These are phyloP conservation scores for Suillus variegatus DNA, from an alignment of 768 basidiomycete species.

Conservation along the genomic window DNA sequence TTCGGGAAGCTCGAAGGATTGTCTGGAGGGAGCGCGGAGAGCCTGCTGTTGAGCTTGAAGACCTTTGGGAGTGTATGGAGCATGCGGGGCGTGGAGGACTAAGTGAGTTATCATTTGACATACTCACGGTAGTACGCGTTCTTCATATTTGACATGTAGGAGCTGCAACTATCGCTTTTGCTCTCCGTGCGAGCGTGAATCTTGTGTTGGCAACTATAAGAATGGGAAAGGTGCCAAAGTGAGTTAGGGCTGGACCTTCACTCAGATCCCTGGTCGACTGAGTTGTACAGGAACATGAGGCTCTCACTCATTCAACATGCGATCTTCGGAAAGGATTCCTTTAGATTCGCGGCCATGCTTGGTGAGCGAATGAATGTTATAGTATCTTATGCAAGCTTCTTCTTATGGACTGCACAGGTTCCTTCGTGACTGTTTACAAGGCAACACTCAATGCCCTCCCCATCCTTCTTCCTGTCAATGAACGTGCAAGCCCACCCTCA, in stretches of 20 bases:
- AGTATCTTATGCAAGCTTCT: constrained; percentile 4
- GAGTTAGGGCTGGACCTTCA: neutral
- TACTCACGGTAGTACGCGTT: neutral
- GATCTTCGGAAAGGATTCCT: constrained; percentile 79
- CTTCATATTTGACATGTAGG: constrained; percentile 44
- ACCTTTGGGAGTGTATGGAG: constrained; percentile 63
- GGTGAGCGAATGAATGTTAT: constrained; percentile 43
- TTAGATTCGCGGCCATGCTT: constrained; percentile 87
- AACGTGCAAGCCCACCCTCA: constrained; percentile 22
- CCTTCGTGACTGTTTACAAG: constrained; percentile 80
- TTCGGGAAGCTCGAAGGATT: constrained; percentile 74
- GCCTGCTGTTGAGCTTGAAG: constrained; percentile 66
- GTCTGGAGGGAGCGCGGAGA: constrained; percentile 83
- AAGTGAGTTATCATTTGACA: constrained; percentile 48
- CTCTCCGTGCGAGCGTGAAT: constrained; percentile 82
- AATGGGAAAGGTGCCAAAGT: constrained; percentile 70
- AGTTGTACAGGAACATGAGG: constrained; percentile 53
- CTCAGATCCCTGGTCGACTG: neutral
- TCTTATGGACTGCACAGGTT: constrained; percentile 41
- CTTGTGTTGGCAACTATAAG: constrained; percentile 76
- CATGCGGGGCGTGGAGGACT: constrained; percentile 73
- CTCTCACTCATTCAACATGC: constrained; percentile 74
- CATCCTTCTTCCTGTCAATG: constrained; percentile 56
- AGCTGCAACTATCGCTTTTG: constrained; percentile 78
- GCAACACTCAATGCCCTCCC: constrained; percentile 77